Percentiles rank a stretch among this genome's conserved stretches.
Evolutionary conservation across 306 rosid genomes (phyloP).

Genomic region (Vigna radiata): DNA sequence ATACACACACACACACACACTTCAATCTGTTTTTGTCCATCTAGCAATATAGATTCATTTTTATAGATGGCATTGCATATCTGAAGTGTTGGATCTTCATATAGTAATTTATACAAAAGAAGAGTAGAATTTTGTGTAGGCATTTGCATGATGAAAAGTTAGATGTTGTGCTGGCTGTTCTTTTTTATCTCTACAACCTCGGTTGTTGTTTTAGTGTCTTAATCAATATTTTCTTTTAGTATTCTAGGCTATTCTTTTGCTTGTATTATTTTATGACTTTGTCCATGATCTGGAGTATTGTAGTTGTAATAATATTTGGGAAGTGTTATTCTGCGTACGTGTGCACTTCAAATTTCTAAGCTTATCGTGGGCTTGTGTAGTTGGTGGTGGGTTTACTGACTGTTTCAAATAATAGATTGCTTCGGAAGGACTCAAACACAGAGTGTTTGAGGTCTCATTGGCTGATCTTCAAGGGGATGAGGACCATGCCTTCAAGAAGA

Average conservation of each 20-base stretch:
- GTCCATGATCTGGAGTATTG: not conserved
- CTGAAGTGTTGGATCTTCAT: not conserved
- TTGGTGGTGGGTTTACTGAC: not conserved
- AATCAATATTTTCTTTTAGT: not conserved
- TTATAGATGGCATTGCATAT: not conserved
- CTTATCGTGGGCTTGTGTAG: not conserved
- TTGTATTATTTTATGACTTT: no score
- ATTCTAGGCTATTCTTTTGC: not conserved
- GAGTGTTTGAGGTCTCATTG: slow-evolving; percentile 90
- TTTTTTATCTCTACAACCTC: not conserved
- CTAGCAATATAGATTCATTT: not conserved
- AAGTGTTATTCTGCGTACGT: not conserved
- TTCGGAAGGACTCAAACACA: slow-evolving; percentile 93
- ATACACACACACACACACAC: no score
- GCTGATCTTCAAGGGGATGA: slow-evolving; percentile 97
- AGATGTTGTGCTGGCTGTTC: not conserved
- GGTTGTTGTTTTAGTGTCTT: no score
- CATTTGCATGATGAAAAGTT: not conserved
- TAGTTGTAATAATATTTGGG: not conserved
- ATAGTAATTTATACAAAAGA: not conserved
- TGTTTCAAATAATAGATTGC: slow-evolving; percentile 68
- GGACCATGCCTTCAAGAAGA: slow-evolving; percentile 93
- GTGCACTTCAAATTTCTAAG: not conserved
- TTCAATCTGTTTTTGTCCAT: no score
- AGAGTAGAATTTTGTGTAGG: not conserved